Percentiles rank a stretch among this genome's conserved stretches.
phyloP scores from a whole-genome alignment of 306 rosid genomes.

The Vigna trinervia region DNA sequence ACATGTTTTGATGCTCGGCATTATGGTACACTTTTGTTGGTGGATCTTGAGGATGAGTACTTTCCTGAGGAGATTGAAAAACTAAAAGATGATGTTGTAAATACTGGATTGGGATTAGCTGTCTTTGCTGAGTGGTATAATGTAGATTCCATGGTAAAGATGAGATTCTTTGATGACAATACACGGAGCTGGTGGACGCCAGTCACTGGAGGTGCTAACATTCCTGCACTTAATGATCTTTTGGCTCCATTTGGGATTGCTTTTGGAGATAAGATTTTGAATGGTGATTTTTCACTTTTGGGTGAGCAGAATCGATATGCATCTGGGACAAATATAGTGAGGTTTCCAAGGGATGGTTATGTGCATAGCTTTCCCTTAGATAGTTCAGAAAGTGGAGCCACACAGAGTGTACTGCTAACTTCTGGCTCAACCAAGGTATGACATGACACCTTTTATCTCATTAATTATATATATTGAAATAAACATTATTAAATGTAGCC shows the following conservation, averaged over 20 bases:
- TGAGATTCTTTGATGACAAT: conserved; percentile 96
- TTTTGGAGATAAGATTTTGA: conserved; percentile 92
- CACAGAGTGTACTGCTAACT: conserved; percentile 78
- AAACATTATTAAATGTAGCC: background rate
- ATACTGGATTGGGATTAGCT: conserved; percentile 86
- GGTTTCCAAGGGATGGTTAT: conserved; percentile 88
- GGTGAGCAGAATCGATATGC: conserved; percentile 97
- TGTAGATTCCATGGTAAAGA: conserved; percentile 94
- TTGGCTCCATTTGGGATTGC: conserved; percentile 98
- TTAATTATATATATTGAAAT: conserved; percentile 5
- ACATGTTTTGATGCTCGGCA: conserved; percentile 93
- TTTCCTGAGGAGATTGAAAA: conserved; percentile 95
- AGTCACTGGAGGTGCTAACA: conserved; percentile 93
- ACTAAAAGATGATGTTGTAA: conserved; percentile 81
- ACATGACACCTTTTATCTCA: conserved; percentile 16
- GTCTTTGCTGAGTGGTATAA: conserved; percentile 99
- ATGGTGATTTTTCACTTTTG: conserved; percentile 87
- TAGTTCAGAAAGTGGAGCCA: conserved; percentile 98
- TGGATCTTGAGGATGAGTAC: conserved; percentile 98
- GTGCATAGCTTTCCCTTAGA: conserved; percentile 88
- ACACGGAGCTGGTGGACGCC: conserved; percentile 99
- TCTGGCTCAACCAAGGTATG: conserved; percentile 71
- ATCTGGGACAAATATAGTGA: conserved; percentile 92
- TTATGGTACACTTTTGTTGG: conserved; percentile 91
- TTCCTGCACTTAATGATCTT: conserved; percentile 90